phyloP scores from a whole-genome alignment of 176 grass and related monocot genomes.

The Zea mays region Zm-B73-REFERENCE-NAM-5.0 NC_050098.1:9748001-9748500 shows the following conservation, averaged over 20 bases:
- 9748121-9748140: slow-evolving; percentile 13
- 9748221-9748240: slow-evolving; percentile 60
- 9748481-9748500: not conserved
- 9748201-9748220: slow-evolving; percentile 56
- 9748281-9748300: slow-evolving; percentile 94
- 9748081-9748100: slow-evolving; percentile 12
- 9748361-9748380: slow-evolving; percentile 89
- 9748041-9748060: not conserved
- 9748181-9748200: slow-evolving; percentile 62
- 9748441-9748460: not conserved
- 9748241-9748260: slow-evolving; percentile 59
- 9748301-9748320: slow-evolving; percentile 97
- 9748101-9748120: slow-evolving; percentile 4
- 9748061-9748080: not conserved
- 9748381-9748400: slow-evolving; percentile 94
- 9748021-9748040: slow-evolving; percentile 17
- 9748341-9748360: slow-evolving; percentile 90
- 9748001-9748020: slow-evolving; percentile 8
- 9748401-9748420: slow-evolving; percentile 37
- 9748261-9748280: slow-evolving; percentile 56
- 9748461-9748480: slow-evolving; percentile 10
- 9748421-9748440: slow-evolving; percentile 23
- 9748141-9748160: slow-evolving; percentile 37
- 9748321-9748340: slow-evolving; percentile 81
- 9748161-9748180: slow-evolving; percentile 57